phyloP scores from a whole-genome alignment of 495 filamentous ascomycete genomes.

The Choiromyces venosus region DNA sequence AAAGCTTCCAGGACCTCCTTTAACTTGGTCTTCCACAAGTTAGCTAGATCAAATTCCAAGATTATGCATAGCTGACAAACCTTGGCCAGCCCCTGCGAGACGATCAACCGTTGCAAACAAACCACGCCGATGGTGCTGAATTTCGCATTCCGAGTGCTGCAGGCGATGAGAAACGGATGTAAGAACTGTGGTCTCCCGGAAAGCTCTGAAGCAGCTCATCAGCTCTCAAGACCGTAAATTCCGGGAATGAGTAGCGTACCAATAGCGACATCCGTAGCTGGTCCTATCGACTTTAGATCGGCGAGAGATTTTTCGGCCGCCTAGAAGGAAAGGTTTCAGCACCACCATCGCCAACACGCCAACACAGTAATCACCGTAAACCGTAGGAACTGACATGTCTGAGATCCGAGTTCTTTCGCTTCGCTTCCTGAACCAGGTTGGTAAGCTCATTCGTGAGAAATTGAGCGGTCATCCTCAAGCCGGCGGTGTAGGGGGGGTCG shows the following conservation, averaged over 20 bases:
- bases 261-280: conserved; percentile 75
- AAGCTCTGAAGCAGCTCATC: conserved; percentile 58
- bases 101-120: conserved; percentile 81
- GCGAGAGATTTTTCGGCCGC: conserved; percentile 90
- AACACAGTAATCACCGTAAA: conserved; percentile 10
- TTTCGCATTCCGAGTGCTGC: conserved; percentile 78
- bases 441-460: conserved; percentile 82
- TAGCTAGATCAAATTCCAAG: conserved; percentile 12
- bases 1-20: conserved; percentile 81
- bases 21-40: conserved; percentile 52
- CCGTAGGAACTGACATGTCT: conserved; percentile 58
- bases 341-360: conserved; percentile 31
- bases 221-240: conserved; percentile 10
- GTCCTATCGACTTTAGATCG: conserved; percentile 76
- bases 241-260: conserved; percentile 52
- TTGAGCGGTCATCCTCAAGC: conserved; percentile 77
- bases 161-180: conserved; percentile 88
- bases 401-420: conserved; percentile 83
- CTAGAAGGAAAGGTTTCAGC: conserved; percentile 46
- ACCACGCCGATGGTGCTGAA: conserved; percentile 79
- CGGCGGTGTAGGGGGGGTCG: background rate
- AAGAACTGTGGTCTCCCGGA: conserved; percentile 73
- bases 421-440: conserved; percentile 91
- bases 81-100: conserved; percentile 68
- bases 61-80: conserved; percentile 36